phyloP scores from a whole-genome alignment of 257 asterid species.

The Solanum verrucosum region DNA sequence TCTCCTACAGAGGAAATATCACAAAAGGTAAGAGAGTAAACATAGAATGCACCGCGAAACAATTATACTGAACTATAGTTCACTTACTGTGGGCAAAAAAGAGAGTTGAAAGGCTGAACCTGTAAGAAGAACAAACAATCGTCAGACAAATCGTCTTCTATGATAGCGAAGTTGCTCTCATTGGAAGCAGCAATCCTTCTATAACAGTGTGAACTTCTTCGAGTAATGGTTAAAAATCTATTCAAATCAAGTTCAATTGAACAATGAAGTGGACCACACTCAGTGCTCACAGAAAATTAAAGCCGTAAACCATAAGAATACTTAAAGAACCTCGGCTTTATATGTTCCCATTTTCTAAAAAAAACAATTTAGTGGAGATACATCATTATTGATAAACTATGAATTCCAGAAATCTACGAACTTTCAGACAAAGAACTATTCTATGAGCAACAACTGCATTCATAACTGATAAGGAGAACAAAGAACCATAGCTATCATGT shows the following conservation, averaged over 20 bases:
- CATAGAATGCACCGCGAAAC: neutral
- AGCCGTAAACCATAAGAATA: neutral
- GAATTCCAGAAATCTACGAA: neutral
- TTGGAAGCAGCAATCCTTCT: neutral
- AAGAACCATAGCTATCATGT: neutral
- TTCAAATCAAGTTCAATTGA: neutral
- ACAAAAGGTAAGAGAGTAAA: neutral
- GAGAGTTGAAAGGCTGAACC: constrained; percentile 63
- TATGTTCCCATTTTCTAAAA: neutral
- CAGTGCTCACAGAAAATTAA: neutral
- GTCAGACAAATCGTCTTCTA: neutral
- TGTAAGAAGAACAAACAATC: constrained; percentile 18
- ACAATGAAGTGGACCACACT: neutral
- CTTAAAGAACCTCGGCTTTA: neutral
- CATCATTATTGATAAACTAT: neutral
- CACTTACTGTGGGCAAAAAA: constrained; percentile 57
- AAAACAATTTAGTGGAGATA: neutral
- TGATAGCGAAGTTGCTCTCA: neutral
- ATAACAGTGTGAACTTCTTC: neutral
- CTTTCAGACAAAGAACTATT: neutral
- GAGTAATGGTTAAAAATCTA: neutral
- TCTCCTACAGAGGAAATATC: constrained; percentile 28
- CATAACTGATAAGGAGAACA: neutral
- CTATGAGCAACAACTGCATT: neutral
- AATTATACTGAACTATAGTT: neutral